These are phyloP conservation scores for Phytophthora sp. DNA, from an alignment of 352 stramenopile species.

Conservation along the genomic window DNA sequence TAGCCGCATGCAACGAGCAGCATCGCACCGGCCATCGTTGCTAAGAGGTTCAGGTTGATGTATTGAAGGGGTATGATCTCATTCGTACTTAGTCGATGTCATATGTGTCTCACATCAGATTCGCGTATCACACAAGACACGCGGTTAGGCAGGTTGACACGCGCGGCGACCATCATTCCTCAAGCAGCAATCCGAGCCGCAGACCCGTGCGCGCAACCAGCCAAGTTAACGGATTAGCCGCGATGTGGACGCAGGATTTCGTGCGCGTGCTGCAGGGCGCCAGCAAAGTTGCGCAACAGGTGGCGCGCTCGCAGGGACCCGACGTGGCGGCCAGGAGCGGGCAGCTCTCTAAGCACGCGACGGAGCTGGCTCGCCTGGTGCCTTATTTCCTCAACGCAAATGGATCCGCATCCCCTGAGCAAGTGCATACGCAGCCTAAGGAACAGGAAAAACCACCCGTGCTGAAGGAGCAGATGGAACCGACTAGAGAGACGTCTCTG, in stretches of 20 bases:
- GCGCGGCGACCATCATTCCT: constrained; percentile 22
- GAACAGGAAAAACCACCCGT: constrained; percentile 14
- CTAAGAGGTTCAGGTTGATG: constrained; percentile 10
- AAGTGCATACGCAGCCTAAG: background rate
- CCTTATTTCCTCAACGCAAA: constrained; percentile 50
- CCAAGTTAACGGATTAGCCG: no score
- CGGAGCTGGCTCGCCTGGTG: constrained; percentile 52
- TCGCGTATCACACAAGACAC: constrained; percentile 9
- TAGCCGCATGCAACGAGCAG: background rate
- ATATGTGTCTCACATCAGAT: constrained; percentile 6
- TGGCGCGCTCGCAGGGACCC: constrained; percentile 46
- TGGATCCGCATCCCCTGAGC: background rate
- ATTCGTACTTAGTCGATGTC: constrained; percentile 4
- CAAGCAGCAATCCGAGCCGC: constrained; percentile 24
- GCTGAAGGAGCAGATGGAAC: constrained; percentile 11
- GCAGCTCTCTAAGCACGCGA: constrained; percentile 49
- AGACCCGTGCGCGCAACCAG: background rate
- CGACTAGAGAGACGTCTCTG: background rate
- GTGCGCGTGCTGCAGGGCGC: constrained; percentile 72
- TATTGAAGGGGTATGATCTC: constrained; percentile 14
- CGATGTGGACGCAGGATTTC: constrained; percentile 81
- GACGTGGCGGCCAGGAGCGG: constrained; percentile 33
- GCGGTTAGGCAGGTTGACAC: constrained; percentile 2
- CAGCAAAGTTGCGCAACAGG: constrained; percentile 66
- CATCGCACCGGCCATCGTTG: constrained; percentile 37